Evolutionary conservation across 2,329 filamentous ascomycete genomes (phyloP), one percentile per base, ranked within the genome.

Genomic region (Eurotiales sp.): DNA sequence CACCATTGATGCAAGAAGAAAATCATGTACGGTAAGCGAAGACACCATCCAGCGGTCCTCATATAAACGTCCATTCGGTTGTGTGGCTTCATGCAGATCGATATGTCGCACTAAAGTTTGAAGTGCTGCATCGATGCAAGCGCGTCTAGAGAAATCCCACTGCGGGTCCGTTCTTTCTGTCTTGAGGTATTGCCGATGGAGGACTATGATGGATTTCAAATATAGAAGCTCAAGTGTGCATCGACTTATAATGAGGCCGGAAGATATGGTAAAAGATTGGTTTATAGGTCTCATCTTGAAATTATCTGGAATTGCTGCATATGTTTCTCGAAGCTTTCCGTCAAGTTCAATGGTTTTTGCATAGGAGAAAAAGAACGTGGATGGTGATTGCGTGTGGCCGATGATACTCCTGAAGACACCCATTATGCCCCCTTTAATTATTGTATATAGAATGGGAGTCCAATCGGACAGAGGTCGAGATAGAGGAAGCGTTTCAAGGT

Each of bases 1-100:
- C 1, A 84, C 71, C 72, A 81, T 80, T 51, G 77, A 76, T 2
- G 81, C 81, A 1, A 85, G 69, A 48, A 85, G 66, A 45, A 80
- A 84, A 59, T 84, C 81, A 56, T 84, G 80, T 43, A 80, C 72
- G 3, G 76, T 74, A 5, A 84, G 63, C 0, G 77, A 77, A 1
- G 75, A 77, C n/a, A 82, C 62, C 59, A 82, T 82, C 81, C 81
- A 84, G 5, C 73, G 72, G 39, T 77, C 73, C 46, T 72, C 68
- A 50, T 71, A 66, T 10, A 85, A 65, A 29, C 78, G 66, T 5
- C 76, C 76, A 1, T 79, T 78, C 0, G 79, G 78, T 41, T 72
- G 72, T 3, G 51, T 47, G 17, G 77, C 74, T 42, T 72, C 63
- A 56, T 76, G 72, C 8, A 81, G 64, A 2, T 74, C 68, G 15